Evolutionary conservation across 2,329 filamentous ascomycete genomes (phyloP), one percentile per base, ranked within the genome.

Genomic region (Phialophora chinensis): DNA sequence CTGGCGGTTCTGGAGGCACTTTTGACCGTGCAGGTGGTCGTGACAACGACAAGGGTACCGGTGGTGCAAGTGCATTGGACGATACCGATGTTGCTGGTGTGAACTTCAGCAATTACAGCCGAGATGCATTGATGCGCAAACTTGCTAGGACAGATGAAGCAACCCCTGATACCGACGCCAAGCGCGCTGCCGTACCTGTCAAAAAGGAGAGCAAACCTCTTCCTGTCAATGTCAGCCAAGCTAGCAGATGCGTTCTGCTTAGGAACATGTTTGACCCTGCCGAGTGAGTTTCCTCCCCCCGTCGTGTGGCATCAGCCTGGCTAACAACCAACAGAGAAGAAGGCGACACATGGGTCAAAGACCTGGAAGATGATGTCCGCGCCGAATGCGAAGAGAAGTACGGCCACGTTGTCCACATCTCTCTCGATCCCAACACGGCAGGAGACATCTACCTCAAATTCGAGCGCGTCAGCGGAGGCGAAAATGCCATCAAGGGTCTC

Each of bases 381-480:
- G 85, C 88, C 75, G 95, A 99, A 84, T 97, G 94, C 78, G 91
- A 96, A 82, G 86, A 88, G 74, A 96, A 95, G 85, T 99, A 98
- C 84, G 95, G 95, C 76, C 91, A 94, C 75, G 94, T 99, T 75
- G 93, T 98, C 79, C 95, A 99, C 87, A 96, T 98, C 81, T 88
- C 93, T 74, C 87, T 97, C 80, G 94, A 98, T 83, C 88, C 91
- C 72, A 96, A 96, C 82, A 95, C 93, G 56, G 88, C 91, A 79
- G 95, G 95, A 80, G 95, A 99, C 78, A 94, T 99, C 74, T 99
- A 97, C 80, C 89, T 99, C 79, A 99, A 99, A 80, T 99, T 99
- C 82, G 93, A 97, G 81, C 91, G 92, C 76, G 91, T 98, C 69
- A 88, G 93, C 78, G 94, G 94, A 74, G 94, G 94, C 77, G 92